Base-by-base conservation (phyloP, 352 stramenopile genomes). In the Phytophthora pseudosyringae region DNA sequence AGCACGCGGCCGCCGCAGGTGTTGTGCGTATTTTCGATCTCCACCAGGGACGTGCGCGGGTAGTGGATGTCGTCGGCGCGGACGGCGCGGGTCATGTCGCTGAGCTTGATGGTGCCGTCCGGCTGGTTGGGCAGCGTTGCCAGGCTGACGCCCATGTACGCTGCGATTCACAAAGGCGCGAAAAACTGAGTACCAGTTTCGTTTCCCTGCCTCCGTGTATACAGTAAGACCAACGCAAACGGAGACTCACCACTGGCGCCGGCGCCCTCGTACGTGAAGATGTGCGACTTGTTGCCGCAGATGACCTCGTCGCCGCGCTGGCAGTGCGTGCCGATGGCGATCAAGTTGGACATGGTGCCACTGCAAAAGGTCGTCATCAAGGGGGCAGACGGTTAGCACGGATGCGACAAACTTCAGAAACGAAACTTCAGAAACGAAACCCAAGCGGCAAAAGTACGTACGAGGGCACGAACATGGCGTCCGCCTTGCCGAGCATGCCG, bases 21-120 rank as follows among this genome's bases (percentile, higher is more conserved):
- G 80, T 99, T 99, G 69, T 99, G 97, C 35, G 97, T 99, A 81
- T 99, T 99, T 80, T 99, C 97, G n/a, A 99, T 76, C 70, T 86
- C 88, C 28, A 99, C 83, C 15, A 99, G 73, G 6, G 74, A 75
- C 12, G 96, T 97, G 47, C 90, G 74, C 39, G 86, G 86, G 67
- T 87, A 93, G 65, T 94, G 86, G 48, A 82, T 81, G 40, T 94
- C 83, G 67, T 93, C 83, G 1, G 68, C 64, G 25, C 86, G 88
- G 13, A 96, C 76, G 10, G 86, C 84, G 28, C 71, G 64, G 35
- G 78, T 70, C 26, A 99, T 78, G 40, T 91, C 83, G 6, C 90
- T 83, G 25, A 98, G 40, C 18, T 69, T 52, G 15, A 98, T 76
- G 29, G 86, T 97, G 16, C 88, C 93, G 60, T 98, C 83, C 13